These are phyloP conservation scores for Botryosphaeria dothidea DNA, from an alignment of 2,329 filamentous ascomycete genomes.

Conservation along the genomic window DNA sequence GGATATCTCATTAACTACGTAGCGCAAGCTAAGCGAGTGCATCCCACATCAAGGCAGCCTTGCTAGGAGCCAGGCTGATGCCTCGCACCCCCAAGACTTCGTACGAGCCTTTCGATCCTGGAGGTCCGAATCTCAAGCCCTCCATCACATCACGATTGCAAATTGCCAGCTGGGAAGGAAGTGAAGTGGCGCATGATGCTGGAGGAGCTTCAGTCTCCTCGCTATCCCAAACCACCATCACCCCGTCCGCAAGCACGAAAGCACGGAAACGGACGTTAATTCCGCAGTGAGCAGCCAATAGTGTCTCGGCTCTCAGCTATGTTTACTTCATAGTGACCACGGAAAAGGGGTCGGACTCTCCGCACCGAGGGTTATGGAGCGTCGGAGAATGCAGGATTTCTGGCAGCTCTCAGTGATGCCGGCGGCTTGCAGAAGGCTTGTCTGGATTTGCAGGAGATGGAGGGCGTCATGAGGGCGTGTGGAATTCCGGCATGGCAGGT, in stretches of 20 bases:
- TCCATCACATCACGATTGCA: background rate
- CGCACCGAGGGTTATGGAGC: background rate
- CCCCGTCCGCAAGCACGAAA: too few species aligned
- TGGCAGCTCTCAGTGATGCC: too few species aligned
- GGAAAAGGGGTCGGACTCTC: background rate
- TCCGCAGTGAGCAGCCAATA: background rate
- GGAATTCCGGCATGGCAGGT: background rate
- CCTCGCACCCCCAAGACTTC: background rate
- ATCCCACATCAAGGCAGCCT: background rate
- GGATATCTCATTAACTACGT: background rate
- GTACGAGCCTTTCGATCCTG: background rate
- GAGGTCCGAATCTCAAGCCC: background rate
- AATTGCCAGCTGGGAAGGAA: background rate
- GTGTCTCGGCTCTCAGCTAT: background rate
- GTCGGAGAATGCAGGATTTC: background rate
- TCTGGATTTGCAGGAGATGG: background rate
- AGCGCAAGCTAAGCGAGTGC: background rate
- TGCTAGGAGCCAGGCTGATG: background rate
- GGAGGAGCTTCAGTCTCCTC: background rate
- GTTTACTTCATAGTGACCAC: background rate
- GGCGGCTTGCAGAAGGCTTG: background rate
- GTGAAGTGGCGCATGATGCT: background rate
- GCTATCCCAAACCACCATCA: background rate
- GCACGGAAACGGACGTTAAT: background rate
- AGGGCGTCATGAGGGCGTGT: background rate